Evolutionary conservation across 2,329 filamentous ascomycete species (phyloP).

Genomic region (Ophiostoma triangulosporum): DNA sequence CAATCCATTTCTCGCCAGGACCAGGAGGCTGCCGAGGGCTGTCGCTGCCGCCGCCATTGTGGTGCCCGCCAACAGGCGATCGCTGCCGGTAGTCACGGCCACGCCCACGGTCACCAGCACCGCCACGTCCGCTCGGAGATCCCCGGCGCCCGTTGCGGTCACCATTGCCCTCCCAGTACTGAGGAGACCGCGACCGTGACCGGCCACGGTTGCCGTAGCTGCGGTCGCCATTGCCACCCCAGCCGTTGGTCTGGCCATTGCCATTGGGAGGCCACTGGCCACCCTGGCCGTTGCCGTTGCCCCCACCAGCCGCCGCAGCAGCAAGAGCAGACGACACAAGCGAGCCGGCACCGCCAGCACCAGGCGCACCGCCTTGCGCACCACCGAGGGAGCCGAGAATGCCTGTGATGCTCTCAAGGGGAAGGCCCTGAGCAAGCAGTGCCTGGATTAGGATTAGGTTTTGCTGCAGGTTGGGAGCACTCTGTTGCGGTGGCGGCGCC

Average conservation of each 20-base stretch:
- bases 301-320: slow-evolving; percentile 17
- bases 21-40: slow-evolving; percentile 33
- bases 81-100: slow-evolving; percentile 72
- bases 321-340: slow-evolving; percentile 10
- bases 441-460: slow-evolving; percentile 64
- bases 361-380: slow-evolving; percentile 20
- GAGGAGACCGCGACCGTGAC: slow-evolving; percentile 67
- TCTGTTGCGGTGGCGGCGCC: background rate
- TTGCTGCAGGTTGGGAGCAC: slow-evolving; percentile 43
- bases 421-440: slow-evolving; percentile 60
- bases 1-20: slow-evolving; percentile 52
- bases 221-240: slow-evolving; percentile 25
- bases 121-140: slow-evolving; percentile 46
- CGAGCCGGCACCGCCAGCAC: slow-evolving; percentile 6
- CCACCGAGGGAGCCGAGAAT: slow-evolving; percentile 41
- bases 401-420: slow-evolving; percentile 60
- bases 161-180: slow-evolving; percentile 54
- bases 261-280: slow-evolving; percentile 17
- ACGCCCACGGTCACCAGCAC: slow-evolving; percentile 35
- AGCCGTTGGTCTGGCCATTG: slow-evolving; percentile 13
- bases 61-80: slow-evolving; percentile 45
- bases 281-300: background rate
- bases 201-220: slow-evolving; percentile 41
- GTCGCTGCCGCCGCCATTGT: slow-evolving; percentile 33
- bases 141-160: slow-evolving; percentile 52